Evolutionary conservation across 164 flowering plant genomes (phyloP).

Genomic region (Vitis labrusca): DNA sequence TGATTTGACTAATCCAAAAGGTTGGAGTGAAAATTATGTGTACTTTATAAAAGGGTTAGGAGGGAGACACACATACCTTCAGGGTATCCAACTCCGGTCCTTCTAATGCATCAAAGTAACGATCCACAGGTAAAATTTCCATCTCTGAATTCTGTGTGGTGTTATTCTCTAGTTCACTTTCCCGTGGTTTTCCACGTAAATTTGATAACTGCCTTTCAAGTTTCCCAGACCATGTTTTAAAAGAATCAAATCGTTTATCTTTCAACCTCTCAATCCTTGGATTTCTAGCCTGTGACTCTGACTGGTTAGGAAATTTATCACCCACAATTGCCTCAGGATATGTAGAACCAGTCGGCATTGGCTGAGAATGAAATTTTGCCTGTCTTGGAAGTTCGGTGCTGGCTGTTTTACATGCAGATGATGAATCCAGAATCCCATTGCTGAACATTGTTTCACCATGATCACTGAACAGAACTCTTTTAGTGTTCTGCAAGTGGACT

Average conservation of each 20-base stretch:
- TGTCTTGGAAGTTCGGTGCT: slow-evolving; percentile 11
- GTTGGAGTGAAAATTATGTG: too few relatives aligned
- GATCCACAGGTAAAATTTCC: slow-evolving; percentile 52
- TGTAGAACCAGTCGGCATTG: slow-evolving; percentile 39
- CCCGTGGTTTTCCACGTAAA: slow-evolving; percentile 46
- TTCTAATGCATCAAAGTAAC: slow-evolving; percentile 83
- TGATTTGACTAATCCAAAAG: too few relatives aligned
- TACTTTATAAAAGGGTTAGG: neutral
- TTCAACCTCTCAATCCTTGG: slow-evolving; percentile 28
- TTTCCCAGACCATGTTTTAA: slow-evolving; percentile 81
- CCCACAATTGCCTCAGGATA: slow-evolving; percentile 18
- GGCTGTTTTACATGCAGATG: slow-evolving; percentile 1
- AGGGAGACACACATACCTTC: slow-evolving; percentile 38
- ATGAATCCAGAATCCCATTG: slow-evolving; percentile 13
- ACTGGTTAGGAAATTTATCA: slow-evolving; percentile 2
- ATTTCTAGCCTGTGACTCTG: slow-evolving; percentile 16
- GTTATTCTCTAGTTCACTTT: slow-evolving; percentile 19
- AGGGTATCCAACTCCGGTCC: slow-evolving; percentile 89
- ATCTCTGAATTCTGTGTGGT: slow-evolving; percentile 20
- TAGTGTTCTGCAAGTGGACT: slow-evolving; percentile 17
- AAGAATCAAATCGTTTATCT: slow-evolving; percentile 65
- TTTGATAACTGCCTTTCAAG: slow-evolving; percentile 65
- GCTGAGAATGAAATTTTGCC: slow-evolving; percentile 59
- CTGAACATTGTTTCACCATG: slow-evolving; percentile 13
- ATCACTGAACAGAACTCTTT: slow-evolving; percentile 31